phyloP scores from a whole-genome alignment of 2,329 filamentous ascomycete species.

The Diplodia seriata region DNA sequence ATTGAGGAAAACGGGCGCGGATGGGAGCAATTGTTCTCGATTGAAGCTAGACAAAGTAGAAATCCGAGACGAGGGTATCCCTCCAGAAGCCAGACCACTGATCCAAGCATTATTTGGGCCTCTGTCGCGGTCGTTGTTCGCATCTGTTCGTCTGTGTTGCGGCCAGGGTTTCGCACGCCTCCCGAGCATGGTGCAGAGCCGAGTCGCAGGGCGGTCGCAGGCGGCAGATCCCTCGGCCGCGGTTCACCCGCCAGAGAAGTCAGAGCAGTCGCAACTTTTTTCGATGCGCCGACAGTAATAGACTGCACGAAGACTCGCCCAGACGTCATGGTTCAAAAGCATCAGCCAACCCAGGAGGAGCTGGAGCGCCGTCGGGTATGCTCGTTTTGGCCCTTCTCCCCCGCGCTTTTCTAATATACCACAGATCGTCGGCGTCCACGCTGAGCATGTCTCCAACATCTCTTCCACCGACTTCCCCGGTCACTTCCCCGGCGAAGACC shows the following conservation, averaged over 20 bases:
- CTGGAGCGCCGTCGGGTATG: constrained; percentile 67
- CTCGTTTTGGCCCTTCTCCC: neutral
- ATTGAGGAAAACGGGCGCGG: neutral
- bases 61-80: neutral
- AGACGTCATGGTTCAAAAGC: constrained; percentile 51
- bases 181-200: neutral
- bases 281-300: constrained; percentile 34
- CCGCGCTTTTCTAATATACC: constrained; percentile 27
- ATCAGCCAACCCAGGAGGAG: constrained; percentile 56
- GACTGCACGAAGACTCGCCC: constrained; percentile 30
- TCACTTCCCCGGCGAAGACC: constrained; percentile 87
- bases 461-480: constrained; percentile 90
- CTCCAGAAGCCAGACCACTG: too few species aligned
- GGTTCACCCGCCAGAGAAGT: constrained; percentile 34
- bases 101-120: too few species aligned
- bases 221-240: constrained; percentile 6
- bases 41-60: neutral
- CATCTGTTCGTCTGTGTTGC: neutral
- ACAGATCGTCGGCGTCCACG: constrained; percentile 84
- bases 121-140: neutral
- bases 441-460: constrained; percentile 89
- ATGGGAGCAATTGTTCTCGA: too few species aligned
- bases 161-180: constrained; percentile 11
- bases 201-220: constrained; percentile 11
- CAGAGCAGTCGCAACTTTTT: constrained; percentile 32